Percentiles rank a stretch among this genome's conserved stretches.
phyloP scores from a whole-genome alignment of 1,284 basidiomycete genomes.

The Ganoderma resinaceum region DNA sequence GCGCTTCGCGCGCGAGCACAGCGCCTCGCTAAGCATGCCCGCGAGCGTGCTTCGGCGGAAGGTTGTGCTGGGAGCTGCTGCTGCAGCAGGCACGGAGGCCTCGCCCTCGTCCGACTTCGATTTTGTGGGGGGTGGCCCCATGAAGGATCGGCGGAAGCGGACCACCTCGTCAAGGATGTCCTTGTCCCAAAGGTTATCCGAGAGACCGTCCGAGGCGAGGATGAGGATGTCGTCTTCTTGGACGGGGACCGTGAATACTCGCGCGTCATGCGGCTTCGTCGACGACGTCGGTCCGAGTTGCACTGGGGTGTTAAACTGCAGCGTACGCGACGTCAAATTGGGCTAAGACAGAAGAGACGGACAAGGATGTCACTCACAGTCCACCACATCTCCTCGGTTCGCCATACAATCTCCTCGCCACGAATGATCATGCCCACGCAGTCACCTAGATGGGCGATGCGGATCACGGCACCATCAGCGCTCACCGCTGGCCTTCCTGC shows the following conservation, averaged over 20 bases:
- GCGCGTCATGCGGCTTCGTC: constrained; percentile 78
- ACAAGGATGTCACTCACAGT: constrained; percentile 50
- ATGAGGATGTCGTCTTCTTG: constrained; percentile 90
- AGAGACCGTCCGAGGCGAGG: constrained; percentile 88
- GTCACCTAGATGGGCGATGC: constrained; percentile 93
- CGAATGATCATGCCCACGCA: constrained; percentile 90
- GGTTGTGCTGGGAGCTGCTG: constrained; percentile 33
- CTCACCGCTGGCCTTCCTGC: constrained; percentile 22
- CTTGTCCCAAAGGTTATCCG: constrained; percentile 96
- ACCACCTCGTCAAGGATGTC: constrained; percentile 91
- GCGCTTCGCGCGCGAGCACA: constrained; percentile 71
- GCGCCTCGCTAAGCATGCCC: constrained; percentile 72
- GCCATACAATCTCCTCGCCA: constrained; percentile 81
- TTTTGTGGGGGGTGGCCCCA: constrained; percentile 19
- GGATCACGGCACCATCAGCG: constrained; percentile 57
- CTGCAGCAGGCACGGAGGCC: constrained; percentile 8
- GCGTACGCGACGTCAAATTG: neutral
- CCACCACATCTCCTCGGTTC: constrained; percentile 96
- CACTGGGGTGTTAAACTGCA: constrained; percentile 88
- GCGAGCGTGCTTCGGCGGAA: constrained; percentile 64
- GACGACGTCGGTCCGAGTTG: constrained; percentile 85
- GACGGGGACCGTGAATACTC: constrained; percentile 79
- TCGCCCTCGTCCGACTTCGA: neutral
- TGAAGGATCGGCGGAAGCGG: constrained; percentile 62
- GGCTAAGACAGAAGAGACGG: constrained; percentile 12